Evolutionary conservation across 1,139 yeast species (phyloP), one percentile per base, ranked within the genome.

Genomic region (Saccharomyces uvarum): DNA sequence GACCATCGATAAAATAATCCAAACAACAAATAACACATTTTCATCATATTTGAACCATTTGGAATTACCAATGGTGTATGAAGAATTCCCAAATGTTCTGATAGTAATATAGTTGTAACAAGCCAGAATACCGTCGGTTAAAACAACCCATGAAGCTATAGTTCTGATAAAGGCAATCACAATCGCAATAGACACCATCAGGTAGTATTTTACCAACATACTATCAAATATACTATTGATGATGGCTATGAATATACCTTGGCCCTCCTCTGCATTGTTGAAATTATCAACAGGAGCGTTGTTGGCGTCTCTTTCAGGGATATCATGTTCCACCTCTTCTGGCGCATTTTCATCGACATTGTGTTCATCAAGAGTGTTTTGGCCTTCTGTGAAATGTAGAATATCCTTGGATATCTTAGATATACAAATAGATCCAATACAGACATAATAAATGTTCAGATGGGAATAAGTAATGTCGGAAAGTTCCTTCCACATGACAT

Each of bases 371-470:
- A 46, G 48, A 26, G 48, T 24, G 33, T 41, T 42, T 42, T 50
- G 48, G 24, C 47, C 49, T 38, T 38, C 44, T 38, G 21, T 21
- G 29, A 29, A 44, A 8, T 21, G 48, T 29, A 29, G 24, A 44
- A 21, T 29, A 42, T 24, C 47, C 47, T 24, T 47, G 42, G 26
- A 42, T 16, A 53, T 31, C 9, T 55, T 52, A 11, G 66, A 56
- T 13, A 63, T 51, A 2, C 61, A 26, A 4, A 63, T 54, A 7
- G 66, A 61, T 48, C 68, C 68, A n/a, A 59, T 19, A 50, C 62
- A 61, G 9, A 62, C 66, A 38, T 56, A 62, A 27, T 59, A 60
- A 3, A 62, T 48, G 47, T 62, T 63, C 26, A 61, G 50, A 47
- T 61, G 61, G 16, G 57, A 53, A 16, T 57, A 59, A 21, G 49